Base-by-base conservation (phyloP, 805 yeast species). In the Ogataea henricii region DNA sequence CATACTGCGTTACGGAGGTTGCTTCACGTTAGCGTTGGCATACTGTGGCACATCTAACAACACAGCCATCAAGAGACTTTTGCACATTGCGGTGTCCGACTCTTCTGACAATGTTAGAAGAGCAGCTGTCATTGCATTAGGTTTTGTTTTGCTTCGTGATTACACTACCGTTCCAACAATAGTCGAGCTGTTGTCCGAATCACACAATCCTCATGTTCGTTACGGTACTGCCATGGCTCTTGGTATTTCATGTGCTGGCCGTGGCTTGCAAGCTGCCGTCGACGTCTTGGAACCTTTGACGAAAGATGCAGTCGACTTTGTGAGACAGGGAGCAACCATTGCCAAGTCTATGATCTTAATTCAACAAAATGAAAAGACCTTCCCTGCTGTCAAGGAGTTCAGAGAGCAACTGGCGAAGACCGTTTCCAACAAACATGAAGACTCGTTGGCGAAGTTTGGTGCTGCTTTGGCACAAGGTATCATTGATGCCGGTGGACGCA, bases 161-260 rank as follows among this genome's bases (percentile, higher is more conserved):
- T 88, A 89, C 67, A 83, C 90, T 13, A 90, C 96, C 0, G 92
- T 94, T 17, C 99, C 99, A 48, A 86, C 95, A 57, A 87, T 94
- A 71, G 97, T 94, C 32, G 96, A 92, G 66, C 76, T 94, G 48
- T 77, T 94, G 57, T 82, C 96, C 0, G 96, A 90, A 68, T 88
- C 96, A 1, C 97, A 94, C 68, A 94, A 94, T 66, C 96, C 99
- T 12, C 97, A 94, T 65, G 98, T 94, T 30, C 87, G 99, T 67
- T 94, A 94, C 65, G 99, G 99, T 73, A 88, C 97, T 26, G 96
- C 98, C 1, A 75, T 94, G 82, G 99, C 99, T 0, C 78, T 94
- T 54, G 99, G 97, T 70, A 88, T 94, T 53, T 83, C 98, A 3
- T 91, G 98, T 75, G 97, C 97, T 20, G 99, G 99, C 40, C 85